Evolutionary conservation across 148 eudicot species (phyloP).

Genomic region (Amaranthus palmeri): DNA sequence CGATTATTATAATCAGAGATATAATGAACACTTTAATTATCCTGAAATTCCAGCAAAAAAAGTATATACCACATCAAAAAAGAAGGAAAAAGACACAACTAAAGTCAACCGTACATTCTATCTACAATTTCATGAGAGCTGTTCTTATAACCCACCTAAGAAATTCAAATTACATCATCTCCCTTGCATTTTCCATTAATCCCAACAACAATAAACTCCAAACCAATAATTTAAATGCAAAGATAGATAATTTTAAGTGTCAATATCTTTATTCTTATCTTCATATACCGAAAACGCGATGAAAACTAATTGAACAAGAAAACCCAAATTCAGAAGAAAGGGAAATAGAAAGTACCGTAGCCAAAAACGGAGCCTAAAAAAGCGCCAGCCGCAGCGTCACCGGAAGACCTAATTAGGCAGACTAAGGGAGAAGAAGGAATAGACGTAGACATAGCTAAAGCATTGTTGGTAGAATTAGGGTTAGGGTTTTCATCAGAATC

Average conservation of each 20-base stretch:
- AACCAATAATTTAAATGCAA: not conserved
- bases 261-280: not conserved
- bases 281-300: not conserved
- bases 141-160: not conserved
- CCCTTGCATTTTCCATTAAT: not conserved
- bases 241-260: not conserved
- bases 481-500: slow-evolving; percentile 36
- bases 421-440: slow-evolving; percentile 43
- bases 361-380: slow-evolving; percentile 82
- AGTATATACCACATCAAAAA: not conserved
- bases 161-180: not conserved
- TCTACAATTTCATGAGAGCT: not conserved
- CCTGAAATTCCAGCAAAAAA: not conserved
- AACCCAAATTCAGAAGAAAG: not conserved
- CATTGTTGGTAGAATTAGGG: slow-evolving; percentile 23
- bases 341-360: slow-evolving; percentile 40
- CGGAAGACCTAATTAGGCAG: slow-evolving; percentile 63
- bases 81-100: not conserved
- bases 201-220: not conserved
- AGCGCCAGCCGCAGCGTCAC: slow-evolving; percentile 74
- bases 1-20: not conserved
- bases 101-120: not conserved
- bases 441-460: slow-evolving; percentile 16
- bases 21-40: not conserved
- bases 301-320: not conserved